Base-by-base conservation (phyloP, 2,329 filamentous ascomycete species). In the Aspergillus fumigatiaffinis region DNA sequence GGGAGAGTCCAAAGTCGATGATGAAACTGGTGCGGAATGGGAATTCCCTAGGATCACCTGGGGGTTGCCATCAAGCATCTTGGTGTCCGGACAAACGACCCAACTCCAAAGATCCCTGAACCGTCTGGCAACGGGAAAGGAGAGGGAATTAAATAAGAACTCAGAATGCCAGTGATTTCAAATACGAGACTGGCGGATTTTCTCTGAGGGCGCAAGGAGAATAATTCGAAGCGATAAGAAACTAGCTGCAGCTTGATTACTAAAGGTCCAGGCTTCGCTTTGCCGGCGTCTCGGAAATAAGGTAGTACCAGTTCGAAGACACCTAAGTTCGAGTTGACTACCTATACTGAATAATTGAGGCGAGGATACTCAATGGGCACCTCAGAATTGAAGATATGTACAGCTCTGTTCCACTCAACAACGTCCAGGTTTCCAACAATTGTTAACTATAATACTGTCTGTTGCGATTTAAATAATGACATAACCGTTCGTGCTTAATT, bases 21-120 rank as follows among this genome's bases (percentile, higher is more conserved):
- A 65, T 58, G 58, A 60, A 55, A 66, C 60, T 35, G 63, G 63
- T 63, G 68, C 68, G 53, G 65, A 62, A 57, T 59, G 59, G 63
- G 64, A 64, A 54, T 62, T 66, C 61, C 70, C 71, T 54, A 73
- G 68, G 59, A 72, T 60, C 61, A 60, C 62, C 66, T 73, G 71
- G 61, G 68, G 67, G 65, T 64, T 63, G 64, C 67, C 69, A 63
- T 72, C 69, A 60, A 71, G 64, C 71, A 73, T 71, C 55, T 68
- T 70, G 44, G n/a, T 62, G 66, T 66, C 58, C 58, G 59, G 56
- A 60, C 54, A 58, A 64, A 61, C 61, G 51, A 64, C 63, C 60
- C 57, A 51, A 47, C 58, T 60, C 63, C 65, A 51, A 47, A 55
- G 54, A 62, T 67, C 59, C 65, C 66, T 63, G 58, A 61, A 60